A percentile compares a stretch with the other conserved stretches of the same genome.
phyloP scores from a whole-genome alignment of 441 rosid genomes.

The Theobroma grandiflorum region DNA sequence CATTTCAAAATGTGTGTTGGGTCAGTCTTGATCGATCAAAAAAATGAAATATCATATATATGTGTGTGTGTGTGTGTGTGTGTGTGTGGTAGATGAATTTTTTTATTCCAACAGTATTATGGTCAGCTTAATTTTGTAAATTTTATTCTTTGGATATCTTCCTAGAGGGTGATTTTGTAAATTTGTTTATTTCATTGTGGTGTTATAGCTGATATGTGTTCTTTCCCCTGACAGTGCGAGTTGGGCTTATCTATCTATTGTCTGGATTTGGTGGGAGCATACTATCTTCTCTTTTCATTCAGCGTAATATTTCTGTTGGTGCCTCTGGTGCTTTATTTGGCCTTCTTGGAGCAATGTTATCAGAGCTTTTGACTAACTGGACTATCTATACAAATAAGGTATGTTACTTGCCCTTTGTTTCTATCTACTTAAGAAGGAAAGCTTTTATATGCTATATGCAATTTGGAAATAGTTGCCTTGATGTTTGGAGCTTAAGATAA shows the following conservation, averaged over 20 bases:
- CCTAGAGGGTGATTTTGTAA: background rate
- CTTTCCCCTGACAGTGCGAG: constrained; percentile 55
- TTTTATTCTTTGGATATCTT: background rate
- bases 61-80: background rate
- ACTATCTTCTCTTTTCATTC: constrained; percentile 75
- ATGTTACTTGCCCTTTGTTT: constrained; percentile 16
- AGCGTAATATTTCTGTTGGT: constrained; percentile 74
- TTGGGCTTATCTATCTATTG: constrained; percentile 73
- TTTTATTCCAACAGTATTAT: background rate
- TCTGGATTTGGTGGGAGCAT: constrained; percentile 90
- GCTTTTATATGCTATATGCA: background rate
- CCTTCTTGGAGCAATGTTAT: constrained; percentile 92
- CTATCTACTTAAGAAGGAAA: background rate
- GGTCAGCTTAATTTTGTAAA: background rate
- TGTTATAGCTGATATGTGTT: background rate
- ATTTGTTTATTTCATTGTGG: background rate
- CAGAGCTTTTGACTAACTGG: constrained; percentile 96
- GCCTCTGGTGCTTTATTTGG: constrained; percentile 98
- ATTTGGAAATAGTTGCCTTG: background rate
- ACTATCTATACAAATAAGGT: constrained; percentile 89
- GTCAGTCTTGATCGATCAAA: background rate
- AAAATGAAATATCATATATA: background rate
- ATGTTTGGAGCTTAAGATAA: background rate
- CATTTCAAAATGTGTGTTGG: background rate
- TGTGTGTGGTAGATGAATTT: constrained; percentile 11